Base-by-base conservation (phyloP, 2,329 filamentous ascomycete genomes). In the Periglandula ipomoeae region DNA sequence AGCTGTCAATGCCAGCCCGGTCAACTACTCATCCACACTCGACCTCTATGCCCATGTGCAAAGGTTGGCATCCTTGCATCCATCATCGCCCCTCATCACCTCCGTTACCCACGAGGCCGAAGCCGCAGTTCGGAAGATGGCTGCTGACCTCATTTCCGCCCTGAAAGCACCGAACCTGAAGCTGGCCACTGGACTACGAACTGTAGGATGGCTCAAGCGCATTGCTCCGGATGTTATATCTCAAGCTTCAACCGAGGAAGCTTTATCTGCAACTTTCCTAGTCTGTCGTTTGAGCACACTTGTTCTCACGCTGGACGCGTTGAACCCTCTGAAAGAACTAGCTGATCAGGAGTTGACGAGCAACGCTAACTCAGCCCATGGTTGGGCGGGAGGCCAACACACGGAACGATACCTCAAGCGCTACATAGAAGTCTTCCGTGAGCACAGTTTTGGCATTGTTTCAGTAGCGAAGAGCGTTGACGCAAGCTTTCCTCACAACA, bases 341-440 rank as follows among this genome's bases (percentile, higher is more conserved):
- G 93, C 93, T 43, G 90, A 97, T 57, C 87, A 95, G 60, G 91
- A 96, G 65, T 82, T 66, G 44, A 61, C 65, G 41, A 74, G 70
- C 13, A 71, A 76, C 52, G 66, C 65, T 49, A 66, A 72, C 30
- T 61, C 66, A 13, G 59, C 64, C 5, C 61, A 63, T 20, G 65
- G 66, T 8, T 85, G 77, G 78, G 80, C 77, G 2, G 81, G 81
- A 1, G 91, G 91, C 0, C 89, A 95, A 60, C 93, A 97, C 64
- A 96, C 90, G 1, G 93, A 97, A 65, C 79, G 89, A 46, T 98
- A 89, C 59, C 71, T 98, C 39, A 98, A 97, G 66, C 80, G 90
- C 43, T 98, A 95, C 66, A 87, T 98, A 58, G 93, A 98, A 63
- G 89, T 98, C 24, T 97, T 97, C 64, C 85, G 93, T 46, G 93